phyloP scores from a whole-genome alignment of 768 basidiomycete species.

The Auricularia cornea region DNA sequence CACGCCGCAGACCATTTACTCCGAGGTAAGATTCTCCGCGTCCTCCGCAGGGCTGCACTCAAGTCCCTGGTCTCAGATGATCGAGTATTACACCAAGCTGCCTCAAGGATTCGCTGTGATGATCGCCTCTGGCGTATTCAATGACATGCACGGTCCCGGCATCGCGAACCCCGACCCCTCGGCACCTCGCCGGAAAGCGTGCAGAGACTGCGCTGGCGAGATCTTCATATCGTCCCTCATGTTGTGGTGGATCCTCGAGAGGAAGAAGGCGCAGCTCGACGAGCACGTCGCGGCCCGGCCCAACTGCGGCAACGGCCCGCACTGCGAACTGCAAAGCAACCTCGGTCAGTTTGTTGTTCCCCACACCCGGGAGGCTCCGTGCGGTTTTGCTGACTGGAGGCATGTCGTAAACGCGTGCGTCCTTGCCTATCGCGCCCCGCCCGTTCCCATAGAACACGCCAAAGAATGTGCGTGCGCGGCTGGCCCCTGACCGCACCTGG shows the following conservation, averaged over 20 bases:
- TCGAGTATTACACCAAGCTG: slow-evolving; percentile 49
- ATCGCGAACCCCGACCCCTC: slow-evolving; percentile 37
- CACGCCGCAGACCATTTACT: slow-evolving; percentile 65
- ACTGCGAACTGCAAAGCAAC: slow-evolving; percentile 56
- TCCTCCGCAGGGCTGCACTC: no score
- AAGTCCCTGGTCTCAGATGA: slow-evolving; percentile 37
- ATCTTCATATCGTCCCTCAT: slow-evolving; percentile 66
- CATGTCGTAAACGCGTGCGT: background rate
- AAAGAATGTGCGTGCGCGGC: slow-evolving; percentile 55
- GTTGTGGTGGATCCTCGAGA: slow-evolving; percentile 79
- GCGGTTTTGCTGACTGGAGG: no score
- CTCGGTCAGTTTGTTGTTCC: slow-evolving; percentile 39
- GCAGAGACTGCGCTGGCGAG: slow-evolving; percentile 66
- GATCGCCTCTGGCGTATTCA: slow-evolving; percentile 57
- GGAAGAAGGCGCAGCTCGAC: slow-evolving; percentile 58
- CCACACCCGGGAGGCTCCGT: background rate
- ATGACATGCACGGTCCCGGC: slow-evolving; percentile 54
- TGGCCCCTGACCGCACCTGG: background rate
- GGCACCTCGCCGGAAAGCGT: slow-evolving; percentile 49
- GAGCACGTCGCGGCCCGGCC: slow-evolving; percentile 46
- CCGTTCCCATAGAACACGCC: slow-evolving; percentile 46
- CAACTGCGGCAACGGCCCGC: slow-evolving; percentile 58
- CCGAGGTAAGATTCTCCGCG: slow-evolving; percentile 42
- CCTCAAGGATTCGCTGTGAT: slow-evolving; percentile 57
- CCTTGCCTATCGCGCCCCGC: background rate